Base-by-base conservation (phyloP, 2,329 filamentous ascomycete genomes). In the Parastagonospora nodorum region DNA sequence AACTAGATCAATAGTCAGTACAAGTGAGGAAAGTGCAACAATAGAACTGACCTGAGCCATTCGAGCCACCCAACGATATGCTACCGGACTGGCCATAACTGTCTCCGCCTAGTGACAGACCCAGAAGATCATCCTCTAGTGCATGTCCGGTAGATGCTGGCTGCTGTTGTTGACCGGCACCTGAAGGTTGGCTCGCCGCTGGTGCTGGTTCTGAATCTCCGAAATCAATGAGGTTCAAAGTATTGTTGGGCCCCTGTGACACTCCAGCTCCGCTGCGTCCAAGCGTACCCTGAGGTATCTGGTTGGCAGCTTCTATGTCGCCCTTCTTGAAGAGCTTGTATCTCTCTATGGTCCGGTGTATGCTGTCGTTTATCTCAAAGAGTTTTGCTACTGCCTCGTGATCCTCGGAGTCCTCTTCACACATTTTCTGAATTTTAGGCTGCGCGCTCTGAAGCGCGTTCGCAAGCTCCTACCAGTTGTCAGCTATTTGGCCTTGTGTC, bases 391-490 rank as follows among this genome's bases (percentile, higher is more conserved):
- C 94, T 5, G 94, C 94, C 77, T 97, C 94, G 55, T 92, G 87
- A 68, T 99, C 94, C 55, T 97, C 93, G 9, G 92, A 97, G 70
- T 99, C 94, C 74, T 99, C 94, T 74, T 97, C 93, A 68, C 93
- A 97, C 93, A 99, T 99, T 77, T 91, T 97, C 72, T 97, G 93
- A 59, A 99, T 97, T 78, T 99, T 99, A 8, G 94, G 94, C 67
- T 99, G 94, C 2, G 94, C 94, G 68, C 89, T 97, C 72, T 91
- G 90, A 39, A 99, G 81, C 8, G 94, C 87, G 58, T 89, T 88
- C 5, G 92, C 92, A 46, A 99, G 82, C 79, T 99, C 94, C 80
- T 92, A 28, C 24, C 32, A 10, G 30, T n/a, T 12, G 51, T 71
- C 31, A 70, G 54, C 44, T 15, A 50, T 41, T 29, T 19, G 58